Base-by-base conservation (phyloP, 495 filamentous ascomycete genomes). In the Aspergillus homomorphus region DNA sequence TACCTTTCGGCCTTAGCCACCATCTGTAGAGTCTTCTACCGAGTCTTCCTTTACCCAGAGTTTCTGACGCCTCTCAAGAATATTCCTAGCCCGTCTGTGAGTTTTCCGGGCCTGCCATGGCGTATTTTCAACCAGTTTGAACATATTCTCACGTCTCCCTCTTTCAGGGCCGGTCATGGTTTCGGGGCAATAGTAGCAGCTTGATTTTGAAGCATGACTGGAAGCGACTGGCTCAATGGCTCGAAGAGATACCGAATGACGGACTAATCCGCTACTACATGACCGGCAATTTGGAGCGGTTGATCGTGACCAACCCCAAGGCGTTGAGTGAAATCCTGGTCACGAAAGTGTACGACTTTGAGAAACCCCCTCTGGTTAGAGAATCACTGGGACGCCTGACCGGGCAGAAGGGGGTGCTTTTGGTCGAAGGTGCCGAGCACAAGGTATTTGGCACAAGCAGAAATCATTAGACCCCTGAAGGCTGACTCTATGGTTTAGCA, bases 381-480 rank as follows among this genome's bases (percentile, higher is more conserved):
- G 63, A 68, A 15, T 78, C 74, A 4, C 62, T 98, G 24, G 81
- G 82, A 19, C 81, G 81, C 5, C 68, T 95, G 4, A 70, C 93
- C 7, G 93, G 93, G 0, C 44, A 51, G 8, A 68, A 88, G 45
- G 92, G 93, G 0, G 61, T 98, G 0, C 73, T 96, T 12, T 76
- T 96, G 6, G 87, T 90, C 1, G 92, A 97, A 70, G 92, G 92
- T 20, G 87, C 92, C 14, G 89, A 90, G 58, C 91, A 96, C 66
- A 91, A 87, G 76, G 76, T 79, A 54, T 9, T 24, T 57, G 33
- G 3, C 30, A 19, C 19, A 38, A 30, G 8, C 15, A 7, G n/a
- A 30, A 21, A 19, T 48, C 33, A 18, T 26, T 16, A 12, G 6
- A 6, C 9, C 3, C 3, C 24, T n/a, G n/a, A n/a, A 23, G 3